A percentile compares a stretch with the other conserved stretches of the same genome.
These are phyloP conservation scores for Lodderomyces orthopsilosis DNA, from an alignment of 1,139 yeast species.

Conservation along the genomic window DNA sequence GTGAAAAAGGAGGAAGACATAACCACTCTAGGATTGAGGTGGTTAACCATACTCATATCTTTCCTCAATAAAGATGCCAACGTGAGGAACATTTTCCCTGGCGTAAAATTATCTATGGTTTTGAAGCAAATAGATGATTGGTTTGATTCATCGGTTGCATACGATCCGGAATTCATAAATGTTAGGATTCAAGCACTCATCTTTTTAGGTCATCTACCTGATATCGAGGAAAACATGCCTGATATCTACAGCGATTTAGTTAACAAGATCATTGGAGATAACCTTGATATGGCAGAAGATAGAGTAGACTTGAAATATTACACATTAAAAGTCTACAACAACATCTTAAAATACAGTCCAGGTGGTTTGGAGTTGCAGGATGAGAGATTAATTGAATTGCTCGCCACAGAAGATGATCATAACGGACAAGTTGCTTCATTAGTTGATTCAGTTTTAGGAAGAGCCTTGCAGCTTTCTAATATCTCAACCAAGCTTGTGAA, in stretches of 20 bases:
- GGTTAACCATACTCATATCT: constrained; percentile 49
- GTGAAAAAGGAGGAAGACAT: constrained; percentile 39
- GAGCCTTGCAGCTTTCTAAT: constrained; percentile 15
- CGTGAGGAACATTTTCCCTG: constrained; percentile 27
- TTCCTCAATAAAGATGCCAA: constrained; percentile 39
- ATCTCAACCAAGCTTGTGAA: constrained; percentile 15
- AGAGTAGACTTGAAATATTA: constrained; percentile 45
- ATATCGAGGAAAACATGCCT: constrained; percentile 20
- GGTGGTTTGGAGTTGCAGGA: constrained; percentile 10
- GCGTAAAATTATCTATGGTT: constrained; percentile 63
- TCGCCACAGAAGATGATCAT: constrained; percentile 12
- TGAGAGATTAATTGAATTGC: constrained; percentile 25
- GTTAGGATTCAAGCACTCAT: constrained; percentile 53
- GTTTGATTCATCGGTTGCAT: constrained; percentile 62
- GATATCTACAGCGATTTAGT: constrained; percentile 37
- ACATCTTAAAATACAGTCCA: constrained; percentile 16
- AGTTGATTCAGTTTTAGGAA: constrained; percentile 31
- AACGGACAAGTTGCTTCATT: constrained; percentile 31
- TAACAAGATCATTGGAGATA: constrained; percentile 46
- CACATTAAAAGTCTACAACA: constrained; percentile 43
- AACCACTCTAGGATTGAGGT: constrained; percentile 38
- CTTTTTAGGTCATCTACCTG: constrained; percentile 37
- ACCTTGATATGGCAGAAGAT: constrained; percentile 40
- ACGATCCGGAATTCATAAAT: constrained; percentile 50
- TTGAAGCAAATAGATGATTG: constrained; percentile 50